These are phyloP conservation scores for Parmelia sp. DNA, from an alignment of 495 filamentous ascomycete species.

Conservation along the genomic window DNA sequence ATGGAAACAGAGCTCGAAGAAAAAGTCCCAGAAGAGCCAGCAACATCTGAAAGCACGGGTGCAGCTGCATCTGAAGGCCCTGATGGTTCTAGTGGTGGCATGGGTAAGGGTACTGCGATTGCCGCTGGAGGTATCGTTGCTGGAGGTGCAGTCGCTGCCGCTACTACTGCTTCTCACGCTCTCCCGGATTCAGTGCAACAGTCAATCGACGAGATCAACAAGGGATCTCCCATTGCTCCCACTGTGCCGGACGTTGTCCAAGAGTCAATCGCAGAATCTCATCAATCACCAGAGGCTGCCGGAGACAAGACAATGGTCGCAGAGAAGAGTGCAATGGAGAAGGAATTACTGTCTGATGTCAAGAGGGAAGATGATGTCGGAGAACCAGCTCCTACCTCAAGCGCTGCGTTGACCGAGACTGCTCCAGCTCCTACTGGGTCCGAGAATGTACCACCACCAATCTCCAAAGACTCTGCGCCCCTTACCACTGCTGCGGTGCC, in stretches of 20 bases:
- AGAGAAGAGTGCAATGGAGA: slow-evolving; percentile 72
- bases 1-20: slow-evolving; percentile 56
- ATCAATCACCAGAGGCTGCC: slow-evolving; percentile 62
- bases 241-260: slow-evolving; percentile 67
- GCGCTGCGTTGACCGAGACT: slow-evolving; percentile 39
- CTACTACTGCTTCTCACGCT: slow-evolving; percentile 33
- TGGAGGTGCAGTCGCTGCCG: slow-evolving; percentile 33
- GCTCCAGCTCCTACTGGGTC: slow-evolving; percentile 34
- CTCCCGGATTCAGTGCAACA: slow-evolving; percentile 24
- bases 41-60: slow-evolving; percentile 51
- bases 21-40: slow-evolving; percentile 50
- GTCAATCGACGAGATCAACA: slow-evolving; percentile 31
- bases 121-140: slow-evolving; percentile 38
- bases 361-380: slow-evolving; percentile 43
- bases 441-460: slow-evolving; percentile 11
- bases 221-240: slow-evolving; percentile 30
- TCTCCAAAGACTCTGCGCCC: slow-evolving; percentile 14
- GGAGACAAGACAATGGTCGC: slow-evolving; percentile 59
- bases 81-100: slow-evolving; percentile 32
- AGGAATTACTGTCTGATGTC: slow-evolving; percentile 56
- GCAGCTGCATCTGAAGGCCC: slow-evolving; percentile 51
- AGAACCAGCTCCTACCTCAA: slow-evolving; percentile 46
- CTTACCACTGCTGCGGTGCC: slow-evolving; percentile 12
- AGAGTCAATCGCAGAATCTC: slow-evolving; percentile 61
- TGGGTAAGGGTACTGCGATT: slow-evolving; percentile 31